These are phyloP conservation scores for Colletotrichum australisinense DNA, from an alignment of 2,329 filamentous ascomycete genomes.

Conservation along the genomic window DNA sequence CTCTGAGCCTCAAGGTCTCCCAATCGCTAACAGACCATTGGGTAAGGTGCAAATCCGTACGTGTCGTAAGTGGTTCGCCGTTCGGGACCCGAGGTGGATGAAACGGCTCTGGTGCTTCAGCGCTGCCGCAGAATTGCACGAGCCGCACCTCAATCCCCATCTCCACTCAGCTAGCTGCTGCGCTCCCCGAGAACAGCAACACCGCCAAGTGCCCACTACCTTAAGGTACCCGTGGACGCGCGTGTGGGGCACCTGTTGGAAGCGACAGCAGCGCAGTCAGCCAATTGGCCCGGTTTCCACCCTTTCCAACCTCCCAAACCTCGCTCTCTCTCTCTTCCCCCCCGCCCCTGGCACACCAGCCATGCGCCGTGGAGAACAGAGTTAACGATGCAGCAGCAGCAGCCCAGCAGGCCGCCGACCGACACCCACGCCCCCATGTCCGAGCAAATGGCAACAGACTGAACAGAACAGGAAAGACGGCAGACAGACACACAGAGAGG, in stretches of 20 bases:
- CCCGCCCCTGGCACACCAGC: slow-evolving; percentile 9
- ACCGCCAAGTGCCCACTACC: no score
- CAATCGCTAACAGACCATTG: no score
- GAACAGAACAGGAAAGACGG: not conserved
- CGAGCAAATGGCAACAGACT: slow-evolving; percentile 2
- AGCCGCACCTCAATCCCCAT: slow-evolving; percentile 1
- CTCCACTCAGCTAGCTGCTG: no score
- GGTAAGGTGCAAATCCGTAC: not conserved
- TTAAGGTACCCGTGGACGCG: no score
- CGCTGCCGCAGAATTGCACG: slow-evolving; percentile 31
- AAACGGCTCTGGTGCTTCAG: slow-evolving; percentile 34
- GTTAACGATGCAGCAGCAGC: slow-evolving; percentile 15
- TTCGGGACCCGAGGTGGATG: slow-evolving; percentile 29
- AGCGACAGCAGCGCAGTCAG: not conserved
- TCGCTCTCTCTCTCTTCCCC: slow-evolving; percentile 3
- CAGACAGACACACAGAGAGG: not conserved
- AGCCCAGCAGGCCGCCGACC: not conserved
- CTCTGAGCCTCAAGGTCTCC: no score
- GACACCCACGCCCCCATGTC: slow-evolving; percentile 7
- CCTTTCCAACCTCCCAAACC: slow-evolving; percentile 4
- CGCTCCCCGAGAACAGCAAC: no score
- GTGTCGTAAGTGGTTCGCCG: slow-evolving; percentile 7
- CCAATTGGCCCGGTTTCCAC: not conserved
- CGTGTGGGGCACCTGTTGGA: not conserved
- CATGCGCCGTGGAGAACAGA: slow-evolving; percentile 13